Evolutionary conservation across 2,329 filamentous ascomycete species (phyloP), one percentile per base, ranked within the genome.

Genomic region (Fusarium bulbicola): DNA sequence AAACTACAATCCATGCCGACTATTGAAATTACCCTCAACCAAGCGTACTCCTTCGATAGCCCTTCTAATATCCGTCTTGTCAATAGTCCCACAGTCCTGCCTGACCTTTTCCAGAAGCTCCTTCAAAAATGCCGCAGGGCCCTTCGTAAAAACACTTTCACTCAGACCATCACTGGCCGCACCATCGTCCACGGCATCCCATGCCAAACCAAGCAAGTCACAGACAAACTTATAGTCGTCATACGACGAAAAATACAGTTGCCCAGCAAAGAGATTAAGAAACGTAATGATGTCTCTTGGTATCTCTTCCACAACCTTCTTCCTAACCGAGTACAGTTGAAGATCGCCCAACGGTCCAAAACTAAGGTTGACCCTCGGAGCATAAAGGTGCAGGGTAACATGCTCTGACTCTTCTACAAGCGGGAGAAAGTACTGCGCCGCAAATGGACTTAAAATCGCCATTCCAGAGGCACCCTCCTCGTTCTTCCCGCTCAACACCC

Each of bases 251-350:
- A 93, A 82, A 72, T 93, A 94, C 0, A 93, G 83, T 61, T 92
- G 90, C 0, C 92, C 92, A 0, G 92, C 84, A 61, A 94, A 93
- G 0, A 94, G 80, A 47, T 92, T 91, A 0, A 94, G 83, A 63
- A 89, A 83, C 1, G 83, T 80, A 0, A 81, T 78, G 0, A 88
- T 81, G 77, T 43, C 61, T 45, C 10, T 81, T 72, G 7, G 80
- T 68, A 54, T 20, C 0, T 15, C 20, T 5, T 60, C 39, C 0
- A 14, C 6, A 6, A 3, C 13, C 5, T 28, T 5, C 5, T 42
- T 45, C 16, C 47, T 34, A 1, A 79, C n/a, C 1, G 49, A 59
- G 57, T 76, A 79, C 0, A 80, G 63, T 0, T 60, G 43, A 10
- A 80, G 13, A 7, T 62, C 32, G 13, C 79, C 77, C 0, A 78